These are phyloP conservation scores for Nemania bipapillata DNA, from an alignment of 2,329 filamentous ascomycete genomes.

Conservation along the genomic window DNA sequence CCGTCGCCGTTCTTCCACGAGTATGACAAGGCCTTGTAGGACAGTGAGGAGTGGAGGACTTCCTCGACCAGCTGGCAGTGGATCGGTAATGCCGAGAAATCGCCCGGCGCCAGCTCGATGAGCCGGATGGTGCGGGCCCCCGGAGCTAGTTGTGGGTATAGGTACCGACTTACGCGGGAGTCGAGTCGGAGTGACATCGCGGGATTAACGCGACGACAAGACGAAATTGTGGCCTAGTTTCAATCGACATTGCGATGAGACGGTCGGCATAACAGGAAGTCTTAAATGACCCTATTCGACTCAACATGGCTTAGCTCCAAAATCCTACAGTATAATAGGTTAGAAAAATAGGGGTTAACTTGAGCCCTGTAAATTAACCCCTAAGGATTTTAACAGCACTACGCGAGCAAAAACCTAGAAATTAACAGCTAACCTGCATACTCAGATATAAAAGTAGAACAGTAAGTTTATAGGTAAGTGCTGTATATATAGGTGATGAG, in stretches of 20 bases:
- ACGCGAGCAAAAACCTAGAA: too few relatives aligned
- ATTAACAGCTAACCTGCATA: too few relatives aligned
- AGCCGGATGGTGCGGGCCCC: constrained; percentile 31
- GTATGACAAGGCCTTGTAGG: constrained; percentile 40
- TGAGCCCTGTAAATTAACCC: too few relatives aligned
- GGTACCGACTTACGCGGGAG: constrained; percentile 18
- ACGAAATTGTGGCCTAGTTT: background rate
- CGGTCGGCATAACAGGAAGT: background rate
- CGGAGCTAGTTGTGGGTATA: constrained; percentile 28
- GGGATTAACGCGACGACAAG: constrained; percentile 10
- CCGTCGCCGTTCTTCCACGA: constrained; percentile 35
- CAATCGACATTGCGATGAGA: background rate
- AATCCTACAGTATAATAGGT: too few relatives aligned
- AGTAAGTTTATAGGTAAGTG: too few relatives aligned
- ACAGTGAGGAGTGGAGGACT: background rate
- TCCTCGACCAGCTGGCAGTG: constrained; percentile 35
- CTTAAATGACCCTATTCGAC: background rate
- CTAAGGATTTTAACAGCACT: too few relatives aligned
- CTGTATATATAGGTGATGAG: too few relatives aligned
- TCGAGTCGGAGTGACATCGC: constrained; percentile 31
- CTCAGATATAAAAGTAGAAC: too few relatives aligned
- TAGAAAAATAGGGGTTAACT: too few relatives aligned
- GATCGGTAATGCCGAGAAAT: constrained; percentile 22
- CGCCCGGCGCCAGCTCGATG: constrained; percentile 28
- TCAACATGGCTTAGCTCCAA: constrained; percentile 15